A percentile compares a stretch with the other conserved stretches of the same genome.
Conservation (phyloP, 108 stramenopile genomes). For the Cyclotella choctawhatcheeana region DNA sequence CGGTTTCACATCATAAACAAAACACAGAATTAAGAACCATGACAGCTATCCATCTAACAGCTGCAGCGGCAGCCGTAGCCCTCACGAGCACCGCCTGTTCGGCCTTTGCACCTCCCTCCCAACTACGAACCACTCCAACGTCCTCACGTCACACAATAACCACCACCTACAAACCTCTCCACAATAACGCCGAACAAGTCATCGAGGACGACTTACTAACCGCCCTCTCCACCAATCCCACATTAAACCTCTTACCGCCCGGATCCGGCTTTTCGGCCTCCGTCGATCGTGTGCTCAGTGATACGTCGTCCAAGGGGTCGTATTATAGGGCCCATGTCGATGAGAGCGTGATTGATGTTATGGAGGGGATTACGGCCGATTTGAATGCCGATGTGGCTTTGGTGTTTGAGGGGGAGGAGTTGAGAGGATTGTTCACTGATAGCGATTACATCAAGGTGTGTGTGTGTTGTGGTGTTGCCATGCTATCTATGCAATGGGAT, state of each 20-base stretch:
- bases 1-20: background rate
- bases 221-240: slow-evolving; percentile 32
- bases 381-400: slow-evolving; percentile 63
- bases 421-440: slow-evolving; percentile 92
- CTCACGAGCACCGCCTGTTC: background rate
- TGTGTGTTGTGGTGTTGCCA: background rate
- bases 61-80: slow-evolving; percentile 18
- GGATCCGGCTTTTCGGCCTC: slow-evolving; percentile 84
- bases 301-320: slow-evolving; percentile 44
- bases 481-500: no score
- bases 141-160: background rate
- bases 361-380: slow-evolving; percentile 68
- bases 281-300: slow-evolving; percentile 61
- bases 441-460: slow-evolving; percentile 85
- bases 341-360: slow-evolving; percentile 77
- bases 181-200: background rate
- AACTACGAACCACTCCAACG: background rate
- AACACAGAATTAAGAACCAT: background rate
- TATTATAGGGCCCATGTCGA: slow-evolving; percentile 62
- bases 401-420: slow-evolving; percentile 67
- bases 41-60: slow-evolving; percentile 25
- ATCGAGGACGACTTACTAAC: background rate
- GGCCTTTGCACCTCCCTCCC: slow-evolving; percentile 12
- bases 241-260: slow-evolving; percentile 64
- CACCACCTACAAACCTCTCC: background rate